These are phyloP conservation scores for Rhamnella rubrinervis DNA, from an alignment of 331 rosid species.

Conservation along the genomic window DNA sequence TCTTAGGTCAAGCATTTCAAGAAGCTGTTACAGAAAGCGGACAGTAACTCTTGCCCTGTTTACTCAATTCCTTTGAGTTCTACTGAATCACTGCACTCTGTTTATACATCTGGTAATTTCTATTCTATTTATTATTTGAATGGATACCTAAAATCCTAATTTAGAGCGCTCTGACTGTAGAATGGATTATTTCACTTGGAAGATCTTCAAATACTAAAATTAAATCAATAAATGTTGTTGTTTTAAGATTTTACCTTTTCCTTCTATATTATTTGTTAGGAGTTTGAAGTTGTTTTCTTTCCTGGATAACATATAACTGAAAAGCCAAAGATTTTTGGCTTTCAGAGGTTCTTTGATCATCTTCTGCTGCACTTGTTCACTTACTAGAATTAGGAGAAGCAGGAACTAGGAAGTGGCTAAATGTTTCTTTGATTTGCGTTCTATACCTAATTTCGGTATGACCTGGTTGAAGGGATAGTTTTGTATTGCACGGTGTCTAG, in stretches of 20 bases:
- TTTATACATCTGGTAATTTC: conserved; percentile 66
- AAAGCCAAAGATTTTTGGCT: not conserved
- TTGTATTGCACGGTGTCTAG: not conserved
- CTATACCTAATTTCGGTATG: not conserved
- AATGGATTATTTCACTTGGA: too few relatives aligned
- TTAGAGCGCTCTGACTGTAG: too few relatives aligned
- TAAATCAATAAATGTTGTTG: too few relatives aligned
- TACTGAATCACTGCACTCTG: conserved; percentile 53
- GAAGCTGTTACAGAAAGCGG: conserved; percentile 76
- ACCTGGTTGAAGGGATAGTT: too few relatives aligned
- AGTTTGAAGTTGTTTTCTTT: not conserved
- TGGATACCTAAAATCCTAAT: not conserved
- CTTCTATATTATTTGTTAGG: too few relatives aligned
- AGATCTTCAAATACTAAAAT: too few relatives aligned
- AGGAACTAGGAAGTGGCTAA: not conserved
- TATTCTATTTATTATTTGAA: not conserved
- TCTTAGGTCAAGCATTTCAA: conserved; percentile 74
- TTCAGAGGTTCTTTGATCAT: not conserved
- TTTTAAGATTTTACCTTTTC: too few relatives aligned
- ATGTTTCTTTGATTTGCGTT: not conserved
- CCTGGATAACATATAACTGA: not conserved
- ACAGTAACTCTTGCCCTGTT: conserved; percentile 49
- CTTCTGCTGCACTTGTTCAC: not conserved
- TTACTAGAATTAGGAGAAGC: not conserved
- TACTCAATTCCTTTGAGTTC: conserved; percentile 52